Evolutionary conservation across 2,329 filamentous ascomycete genomes (phyloP), one percentile per base, ranked within the genome.

Genomic region (Colletotrichum karsti): DNA sequence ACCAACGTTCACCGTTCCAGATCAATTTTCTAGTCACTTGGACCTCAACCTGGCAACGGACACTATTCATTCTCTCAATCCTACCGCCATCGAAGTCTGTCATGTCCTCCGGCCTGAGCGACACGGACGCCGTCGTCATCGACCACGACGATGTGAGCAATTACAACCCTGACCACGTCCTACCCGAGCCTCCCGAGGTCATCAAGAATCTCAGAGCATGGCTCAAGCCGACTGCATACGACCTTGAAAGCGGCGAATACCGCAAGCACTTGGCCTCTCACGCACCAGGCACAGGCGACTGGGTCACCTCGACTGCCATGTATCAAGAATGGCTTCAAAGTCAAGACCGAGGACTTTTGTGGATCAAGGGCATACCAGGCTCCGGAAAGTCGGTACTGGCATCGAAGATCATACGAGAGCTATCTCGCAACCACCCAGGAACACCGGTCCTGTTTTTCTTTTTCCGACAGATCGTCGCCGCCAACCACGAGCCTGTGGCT

Each of bases 401-500:
- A 9, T 26, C 54, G 5, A 28, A 13, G 8, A 8, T 48, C 1
- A 22, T 48, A 5, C 22, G 4, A 24, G 10, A 24, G 4, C 22
- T 28, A 7, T 24, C 33, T 24, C n/a, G 50, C 50, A 37, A 30
- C 2, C 41, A 44, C 1, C 41, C 41, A 6, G 41, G 3, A 72
- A 44, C 24, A 15, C 77, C 77, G 0, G 76, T 81, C 0, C 70
- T 81, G 0, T 79, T 74, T 68, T 81, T 82, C 71, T 82, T 81
- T 71, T 82, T 81, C 42, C 75, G 79, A 1, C 76, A 80, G 56
- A 81, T 79, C 42, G 75, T 81, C 51, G 73, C 77, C 28, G 76
- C 76, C 1, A 81, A 81, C 42, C 76, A 78, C 35, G 63, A 71
- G 2, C 75, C 79, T 1, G 55, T 57, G 4, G 72, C 74, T 4